Conservation (phyloP, 2,329 filamentous ascomycete species). For the Emericellopsis cladophorae region DNA sequence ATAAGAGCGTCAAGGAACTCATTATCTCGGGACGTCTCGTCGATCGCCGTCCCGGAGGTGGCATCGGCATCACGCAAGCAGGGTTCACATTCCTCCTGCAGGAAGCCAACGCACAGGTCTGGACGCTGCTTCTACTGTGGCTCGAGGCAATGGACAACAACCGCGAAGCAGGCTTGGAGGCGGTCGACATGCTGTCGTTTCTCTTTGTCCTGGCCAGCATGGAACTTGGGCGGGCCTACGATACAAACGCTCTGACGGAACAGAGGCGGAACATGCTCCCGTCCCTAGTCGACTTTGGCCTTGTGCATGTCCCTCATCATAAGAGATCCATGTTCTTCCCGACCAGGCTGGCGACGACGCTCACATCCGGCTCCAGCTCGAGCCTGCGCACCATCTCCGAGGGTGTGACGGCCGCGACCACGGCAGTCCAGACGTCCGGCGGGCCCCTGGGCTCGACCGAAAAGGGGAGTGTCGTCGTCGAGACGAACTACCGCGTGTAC, state of each 20-base stretch:
- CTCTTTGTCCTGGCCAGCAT: conserved; percentile 90
- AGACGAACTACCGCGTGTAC: conserved; percentile 96
- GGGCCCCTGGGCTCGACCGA: conserved; percentile 26
- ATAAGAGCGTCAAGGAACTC: conserved; percentile 72
- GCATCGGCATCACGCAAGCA: conserved; percentile 72
- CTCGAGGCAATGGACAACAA: conserved; percentile 63
- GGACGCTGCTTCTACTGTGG: conserved; percentile 89
- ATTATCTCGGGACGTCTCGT: conserved; percentile 74
- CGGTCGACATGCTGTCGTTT: conserved; percentile 89
- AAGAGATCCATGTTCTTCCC: conserved; percentile 64
- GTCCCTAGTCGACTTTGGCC: conserved; percentile 81
- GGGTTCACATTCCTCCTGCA: conserved; percentile 93
- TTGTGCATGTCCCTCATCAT: conserved; percentile 60
- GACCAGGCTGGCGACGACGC: conserved; percentile 83
- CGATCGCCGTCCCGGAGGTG: conserved; percentile 49
- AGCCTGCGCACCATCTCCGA: conserved; percentile 58
- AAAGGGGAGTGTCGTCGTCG: conserved; percentile 83
- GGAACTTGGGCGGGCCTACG: conserved; percentile 84
- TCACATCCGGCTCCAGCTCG: conserved; percentile 69
- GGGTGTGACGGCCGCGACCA: conserved; percentile 54
- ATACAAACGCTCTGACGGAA: conserved; percentile 68
- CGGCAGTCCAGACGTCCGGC: conserved; percentile 20
- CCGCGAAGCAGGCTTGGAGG: conserved; percentile 56
- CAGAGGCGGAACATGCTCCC: conserved; percentile 82
- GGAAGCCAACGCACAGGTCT: conserved; percentile 92